phyloP scores from a whole-genome alignment of 2,329 filamentous ascomycete species.

The Fusarium tupiense region DNA sequence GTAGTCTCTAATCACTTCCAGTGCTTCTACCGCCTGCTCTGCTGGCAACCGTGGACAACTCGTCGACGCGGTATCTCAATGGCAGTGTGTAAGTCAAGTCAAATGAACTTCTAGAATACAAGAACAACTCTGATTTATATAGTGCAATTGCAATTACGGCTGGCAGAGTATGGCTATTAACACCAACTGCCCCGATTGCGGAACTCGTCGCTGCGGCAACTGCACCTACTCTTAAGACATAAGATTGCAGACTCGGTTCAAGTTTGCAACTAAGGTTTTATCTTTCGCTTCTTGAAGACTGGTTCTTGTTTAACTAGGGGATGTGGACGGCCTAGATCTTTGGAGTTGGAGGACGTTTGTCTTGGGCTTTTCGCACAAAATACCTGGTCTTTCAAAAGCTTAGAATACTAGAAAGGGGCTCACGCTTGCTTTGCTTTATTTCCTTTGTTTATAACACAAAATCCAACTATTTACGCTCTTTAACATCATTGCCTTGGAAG shows the following conservation, averaged over 20 bases:
- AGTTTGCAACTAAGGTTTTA: too few relatives aligned
- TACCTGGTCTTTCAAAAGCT: not conserved
- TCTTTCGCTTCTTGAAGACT: not conserved
- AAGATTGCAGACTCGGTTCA: accelerated
- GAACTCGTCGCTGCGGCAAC: constrained; percentile 17
- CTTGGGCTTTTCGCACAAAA: not conserved
- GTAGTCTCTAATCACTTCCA: not conserved
- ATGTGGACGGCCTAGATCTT: not conserved
- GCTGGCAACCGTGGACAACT: not conserved
- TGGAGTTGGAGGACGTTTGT: not conserved
- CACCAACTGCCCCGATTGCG: not conserved
- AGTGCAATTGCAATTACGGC: constrained; percentile 9
- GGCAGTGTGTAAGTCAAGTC: constrained; percentile 5
- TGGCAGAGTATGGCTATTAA: not conserved
- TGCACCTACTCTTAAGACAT: constrained; percentile 30
- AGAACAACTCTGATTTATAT: too few relatives aligned
- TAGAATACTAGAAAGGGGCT: constrained; percentile 2
- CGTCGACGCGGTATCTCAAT: not conserved
- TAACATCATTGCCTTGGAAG: not conserved
- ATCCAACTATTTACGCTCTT: constrained; percentile 15
- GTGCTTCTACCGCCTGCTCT: not conserved
- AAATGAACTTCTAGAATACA: too few relatives aligned
- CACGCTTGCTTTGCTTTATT: not conserved
- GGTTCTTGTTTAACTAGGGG: not conserved
- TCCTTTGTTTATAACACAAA: not conserved